Base-by-base conservation (phyloP, 2,329 filamentous ascomycete species). In the Cryphonectria naterciae region DNA sequence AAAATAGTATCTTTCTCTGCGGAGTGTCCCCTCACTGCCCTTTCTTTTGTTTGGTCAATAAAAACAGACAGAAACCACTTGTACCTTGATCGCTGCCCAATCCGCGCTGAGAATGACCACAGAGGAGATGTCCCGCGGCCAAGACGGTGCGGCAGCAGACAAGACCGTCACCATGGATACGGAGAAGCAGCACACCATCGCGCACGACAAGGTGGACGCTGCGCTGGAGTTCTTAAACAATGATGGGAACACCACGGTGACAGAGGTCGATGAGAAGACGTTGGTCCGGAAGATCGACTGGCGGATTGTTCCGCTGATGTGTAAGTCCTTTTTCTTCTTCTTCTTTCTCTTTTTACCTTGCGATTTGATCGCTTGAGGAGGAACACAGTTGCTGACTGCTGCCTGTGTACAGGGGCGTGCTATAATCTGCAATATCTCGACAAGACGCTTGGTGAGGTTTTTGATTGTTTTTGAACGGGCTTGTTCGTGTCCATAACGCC, bases 401-500 rank as follows among this genome's bases (percentile, higher is more conserved):
- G 22, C 19, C 7, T 6, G 25, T 2, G 1, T 56, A 6, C 52
- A 77, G 77, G 77, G 77, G 76, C 75, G n/a, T 77, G 76, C 39
- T 78, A 78, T 39, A 77, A 76, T 64, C 74, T 78, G 7, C 77
- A 78, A 39, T 78, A 77, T 43, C 74, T 78, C 8, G 77, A 78
- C 72, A 78, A 78, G 70, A 78, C 76, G 6, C 69, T 78, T 54
- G 75, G 76, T 77, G 74, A 25, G 69, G 37, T 60, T 17, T 46
- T 25, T 39, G 8, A n/a, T 8, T 22, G 22, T 32, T 32, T 32
- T 32, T 4, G 3, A 32, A 32, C 32, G 7, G 2, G 46, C 52
- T 58, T 37, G 46, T 22, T 17, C 15, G 10, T 22, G 17, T n/a
- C 17, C 11, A 28, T 32, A 32, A 54, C 19, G 49, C 58, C 32